phyloP scores from a whole-genome alignment of 805 yeast genomes.

The Priceomyces fermenticarens region DNA sequence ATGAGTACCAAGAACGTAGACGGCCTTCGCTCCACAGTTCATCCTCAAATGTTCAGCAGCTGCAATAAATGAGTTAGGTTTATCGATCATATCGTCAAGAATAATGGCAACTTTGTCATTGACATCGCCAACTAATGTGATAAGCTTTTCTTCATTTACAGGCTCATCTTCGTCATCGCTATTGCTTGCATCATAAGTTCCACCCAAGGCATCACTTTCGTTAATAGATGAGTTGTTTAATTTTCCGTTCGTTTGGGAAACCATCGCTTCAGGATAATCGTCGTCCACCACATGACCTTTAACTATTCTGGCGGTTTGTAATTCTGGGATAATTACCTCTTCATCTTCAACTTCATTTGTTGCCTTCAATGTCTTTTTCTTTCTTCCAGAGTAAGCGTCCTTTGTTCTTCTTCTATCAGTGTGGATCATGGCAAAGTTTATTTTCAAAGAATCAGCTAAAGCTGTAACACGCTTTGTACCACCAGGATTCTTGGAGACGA shows the following conservation, averaged over 20 bases:
- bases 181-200: constrained; percentile 67
- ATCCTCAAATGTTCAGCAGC: constrained; percentile 97
- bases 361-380: constrained; percentile 45
- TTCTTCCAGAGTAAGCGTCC: constrained; percentile 46
- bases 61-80: constrained; percentile 89
- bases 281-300: constrained; percentile 97
- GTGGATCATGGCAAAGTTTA: constrained; percentile 98
- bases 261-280: constrained; percentile 43
- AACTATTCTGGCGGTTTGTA: constrained; percentile 94
- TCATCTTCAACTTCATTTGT: constrained; percentile 54
- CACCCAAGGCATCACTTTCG: constrained; percentile 66
- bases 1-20: constrained; percentile 90
- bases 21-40: constrained; percentile 94
- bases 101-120: constrained; percentile 88
- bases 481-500: constrained; percentile 98
- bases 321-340: constrained; percentile 68
- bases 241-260: constrained; percentile 5
- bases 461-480: constrained; percentile 98
- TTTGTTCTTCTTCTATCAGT: constrained; percentile 93
- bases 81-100: constrained; percentile 95
- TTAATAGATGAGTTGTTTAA: constrained; percentile 11
- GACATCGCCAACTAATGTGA: constrained; percentile 96
- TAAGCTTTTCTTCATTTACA: constrained; percentile 73
- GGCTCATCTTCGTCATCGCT: constrained; percentile 89
- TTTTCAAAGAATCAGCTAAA: constrained; percentile 92